These are phyloP conservation scores for Kregervanrija pseudodelftensis DNA, from an alignment of 805 yeast species.

Conservation along the genomic window DNA sequence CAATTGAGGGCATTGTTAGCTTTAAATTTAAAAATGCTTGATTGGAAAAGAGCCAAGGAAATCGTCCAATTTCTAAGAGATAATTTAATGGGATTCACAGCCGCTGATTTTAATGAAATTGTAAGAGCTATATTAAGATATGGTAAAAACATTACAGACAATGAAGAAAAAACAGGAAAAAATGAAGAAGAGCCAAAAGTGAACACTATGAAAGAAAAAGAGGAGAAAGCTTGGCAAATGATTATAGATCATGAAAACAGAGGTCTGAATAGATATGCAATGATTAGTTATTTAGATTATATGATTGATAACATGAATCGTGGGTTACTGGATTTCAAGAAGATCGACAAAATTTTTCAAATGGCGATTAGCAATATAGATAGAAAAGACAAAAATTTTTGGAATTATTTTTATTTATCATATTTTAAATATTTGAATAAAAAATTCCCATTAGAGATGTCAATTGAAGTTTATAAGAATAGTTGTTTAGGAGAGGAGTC, in stretches of 20 bases:
- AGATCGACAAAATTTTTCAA: conserved; percentile 18
- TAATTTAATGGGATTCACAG: conserved; percentile 18
- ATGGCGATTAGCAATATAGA: conserved; percentile 8
- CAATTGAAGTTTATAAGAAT: conserved; percentile 18
- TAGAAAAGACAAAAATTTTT: conserved; percentile 18
- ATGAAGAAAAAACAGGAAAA: background rate
- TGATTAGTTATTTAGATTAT: conserved; percentile 22
- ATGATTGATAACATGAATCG: conserved; percentile 17
- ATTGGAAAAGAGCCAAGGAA: conserved; percentile 24
- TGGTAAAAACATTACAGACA: background rate
- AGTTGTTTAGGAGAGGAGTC: conserved; percentile 1
- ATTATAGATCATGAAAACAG: conserved; percentile 11
- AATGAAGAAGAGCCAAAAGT: background rate
- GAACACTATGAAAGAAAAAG: conserved; percentile 2
- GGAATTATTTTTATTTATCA: conserved; percentile 24
- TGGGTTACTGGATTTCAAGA: conserved; percentile 18
- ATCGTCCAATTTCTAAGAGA: conserved; percentile 22
- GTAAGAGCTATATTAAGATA: conserved; percentile 19
- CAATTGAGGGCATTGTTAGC: conserved; percentile 26
- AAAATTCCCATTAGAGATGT: conserved; percentile 17
- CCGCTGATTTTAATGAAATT: conserved; percentile 26
- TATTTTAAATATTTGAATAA: conserved; percentile 27
- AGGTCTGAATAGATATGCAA: conserved; percentile 19
- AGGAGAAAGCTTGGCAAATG: conserved; percentile 25
- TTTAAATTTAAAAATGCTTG: conserved; percentile 19